Conservation (phyloP, 2,329 filamentous ascomycete species). For the Escovopsis sp. region DNA sequence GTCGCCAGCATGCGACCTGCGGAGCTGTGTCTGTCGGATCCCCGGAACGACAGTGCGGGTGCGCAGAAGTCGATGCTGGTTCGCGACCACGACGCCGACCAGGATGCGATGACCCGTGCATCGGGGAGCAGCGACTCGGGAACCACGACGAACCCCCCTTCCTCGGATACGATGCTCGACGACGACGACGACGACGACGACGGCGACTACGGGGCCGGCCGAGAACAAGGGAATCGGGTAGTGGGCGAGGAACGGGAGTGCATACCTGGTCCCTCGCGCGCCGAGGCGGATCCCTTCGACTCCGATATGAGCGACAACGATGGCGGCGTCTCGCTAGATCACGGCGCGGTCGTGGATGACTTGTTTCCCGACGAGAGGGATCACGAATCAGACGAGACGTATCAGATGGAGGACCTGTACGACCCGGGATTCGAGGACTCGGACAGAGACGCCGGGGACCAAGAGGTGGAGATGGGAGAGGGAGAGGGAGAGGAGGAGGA, state of each 20-base stretch:
- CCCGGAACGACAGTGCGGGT: slow-evolving; percentile 2
- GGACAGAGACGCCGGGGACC: neutral
- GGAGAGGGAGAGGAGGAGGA: slow-evolving; percentile 1
- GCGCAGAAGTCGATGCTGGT: neutral
- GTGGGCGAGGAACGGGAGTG: slow-evolving; percentile 1
- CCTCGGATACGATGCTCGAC: too few species aligned
- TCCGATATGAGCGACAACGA: slow-evolving; percentile 21
- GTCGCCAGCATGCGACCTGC: slow-evolving; percentile 8
- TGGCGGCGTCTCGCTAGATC: slow-evolving; percentile 15
- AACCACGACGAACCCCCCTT: neutral
- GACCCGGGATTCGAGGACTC: neutral
- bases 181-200: neutral
- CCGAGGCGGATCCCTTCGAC: slow-evolving; percentile 6
- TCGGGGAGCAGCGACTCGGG: neutral
- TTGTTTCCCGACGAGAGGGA: neutral
- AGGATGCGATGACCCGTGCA: slow-evolving; percentile 4
- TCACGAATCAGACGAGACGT: neutral
- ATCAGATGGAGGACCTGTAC: neutral
- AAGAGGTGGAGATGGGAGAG: neutral
- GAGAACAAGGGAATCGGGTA: slow-evolving; percentile 2
- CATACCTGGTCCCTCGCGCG: neutral
- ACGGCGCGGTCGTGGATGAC: neutral
- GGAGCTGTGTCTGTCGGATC: slow-evolving; percentile 2
- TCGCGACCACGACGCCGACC: neutral
- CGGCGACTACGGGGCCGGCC: slow-evolving; percentile 1